Percentiles rank a stretch among this genome's conserved stretches.
Conservation (phyloP, 1,284 basidiomycete genomes). For the Exobasidium cylindrosporum region DNA sequence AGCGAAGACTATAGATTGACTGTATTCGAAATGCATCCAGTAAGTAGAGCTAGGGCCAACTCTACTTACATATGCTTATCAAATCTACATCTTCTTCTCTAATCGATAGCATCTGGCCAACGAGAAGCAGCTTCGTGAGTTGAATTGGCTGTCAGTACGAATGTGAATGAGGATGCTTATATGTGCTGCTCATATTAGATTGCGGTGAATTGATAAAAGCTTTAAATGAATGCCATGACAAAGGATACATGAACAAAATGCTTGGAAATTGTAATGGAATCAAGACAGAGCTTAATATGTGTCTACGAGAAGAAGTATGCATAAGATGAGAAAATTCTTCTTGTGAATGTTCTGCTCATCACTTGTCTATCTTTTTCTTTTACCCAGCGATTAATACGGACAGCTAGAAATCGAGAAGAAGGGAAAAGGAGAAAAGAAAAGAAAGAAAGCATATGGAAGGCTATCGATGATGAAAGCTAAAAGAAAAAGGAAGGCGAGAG, state of each 20-base stretch:
- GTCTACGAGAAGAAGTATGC: slow-evolving; percentile 37
- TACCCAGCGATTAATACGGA: slow-evolving; percentile 2
- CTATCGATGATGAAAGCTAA: slow-evolving; percentile 8
- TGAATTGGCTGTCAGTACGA: too few species aligned
- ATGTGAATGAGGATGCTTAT: too few species aligned
- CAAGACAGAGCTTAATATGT: slow-evolving; percentile 40
- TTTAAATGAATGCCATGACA: slow-evolving; percentile 35
- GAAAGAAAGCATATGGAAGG: slow-evolving; percentile 2
- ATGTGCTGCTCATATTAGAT: too few species aligned
- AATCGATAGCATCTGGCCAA: not conserved
- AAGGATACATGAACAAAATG: slow-evolving; percentile 30
- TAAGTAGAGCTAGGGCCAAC: too few species aligned
- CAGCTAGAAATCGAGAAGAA: not conserved
- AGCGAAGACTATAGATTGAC: too few species aligned
- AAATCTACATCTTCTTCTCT: too few species aligned
- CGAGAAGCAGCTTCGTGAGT: not conserved
- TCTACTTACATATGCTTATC: too few species aligned
- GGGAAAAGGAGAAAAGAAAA: not conserved
- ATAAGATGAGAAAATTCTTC: not conserved
- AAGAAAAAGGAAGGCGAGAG: too few species aligned
- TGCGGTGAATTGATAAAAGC: slow-evolving; percentile 36
- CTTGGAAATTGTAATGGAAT: slow-evolving; percentile 40
- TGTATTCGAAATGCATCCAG: too few species aligned
- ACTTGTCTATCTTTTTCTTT: not conserved
- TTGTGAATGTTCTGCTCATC: not conserved